Conservation (phyloP, 2,329 filamentous ascomycete species). For the Massarina eburnea region DNA sequence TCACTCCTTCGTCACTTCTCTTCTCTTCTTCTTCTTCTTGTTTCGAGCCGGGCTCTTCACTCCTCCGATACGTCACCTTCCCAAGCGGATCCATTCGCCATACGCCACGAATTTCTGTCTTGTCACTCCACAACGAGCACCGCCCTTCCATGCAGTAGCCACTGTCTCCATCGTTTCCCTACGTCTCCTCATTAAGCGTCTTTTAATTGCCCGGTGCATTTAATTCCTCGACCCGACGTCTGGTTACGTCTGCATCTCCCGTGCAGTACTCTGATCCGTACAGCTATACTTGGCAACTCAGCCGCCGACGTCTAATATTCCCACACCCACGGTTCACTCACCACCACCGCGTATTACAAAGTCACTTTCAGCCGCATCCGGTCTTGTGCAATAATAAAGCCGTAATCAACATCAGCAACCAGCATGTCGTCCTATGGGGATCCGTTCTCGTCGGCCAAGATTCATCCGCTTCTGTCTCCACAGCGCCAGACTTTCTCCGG, state of each 20-base stretch:
- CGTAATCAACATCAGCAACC: neutral
- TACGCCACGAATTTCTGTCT: conserved; percentile 11
- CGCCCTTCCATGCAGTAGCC: conserved; percentile 33
- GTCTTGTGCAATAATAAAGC: conserved; percentile 8
- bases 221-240: conserved; percentile 27
- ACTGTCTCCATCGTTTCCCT: conserved; percentile 19
- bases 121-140: conserved; percentile 14
- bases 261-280: neutral
- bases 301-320: conserved; percentile 6
- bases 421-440: conserved; percentile 25
- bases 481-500: conserved; percentile 31
- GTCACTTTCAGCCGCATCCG: conserved; percentile 6
- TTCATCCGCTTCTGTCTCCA: conserved; percentile 40
- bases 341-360: conserved; percentile 3
- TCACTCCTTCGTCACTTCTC: conserved; percentile 10
- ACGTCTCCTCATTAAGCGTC: conserved; percentile 7
- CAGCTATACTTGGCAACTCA: neutral
- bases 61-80: conserved; percentile 11
- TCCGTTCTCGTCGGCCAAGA: conserved; percentile 36
- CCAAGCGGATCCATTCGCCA: conserved; percentile 16
- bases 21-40: conserved; percentile 12
- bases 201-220: conserved; percentile 27
- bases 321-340: conserved; percentile 2
- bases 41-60: conserved; percentile 37
- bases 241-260: conserved; percentile 30